Evolutionary conservation across 2,329 filamentous ascomycete genomes (phyloP).

Genomic region (Cordyceps cateniannulata): DNA sequence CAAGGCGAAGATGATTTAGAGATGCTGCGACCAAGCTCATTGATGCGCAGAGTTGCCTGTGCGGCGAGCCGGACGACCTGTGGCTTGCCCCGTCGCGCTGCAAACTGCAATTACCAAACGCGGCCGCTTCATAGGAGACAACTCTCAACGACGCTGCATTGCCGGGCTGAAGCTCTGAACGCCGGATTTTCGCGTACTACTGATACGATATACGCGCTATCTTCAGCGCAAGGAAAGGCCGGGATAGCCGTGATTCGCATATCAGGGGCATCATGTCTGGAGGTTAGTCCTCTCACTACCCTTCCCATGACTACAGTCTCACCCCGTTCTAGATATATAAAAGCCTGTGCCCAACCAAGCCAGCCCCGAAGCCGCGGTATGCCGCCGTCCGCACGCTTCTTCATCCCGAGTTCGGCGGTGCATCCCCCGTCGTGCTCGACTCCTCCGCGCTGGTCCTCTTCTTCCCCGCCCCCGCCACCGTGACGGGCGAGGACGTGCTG

Average conservation of each 20-base stretch:
- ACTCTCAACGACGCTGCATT: neutral
- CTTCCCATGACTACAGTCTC: neutral
- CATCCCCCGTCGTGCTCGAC: conserved; percentile 53
- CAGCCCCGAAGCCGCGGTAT: conserved; percentile 41
- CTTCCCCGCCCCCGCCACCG: conserved; percentile 74
- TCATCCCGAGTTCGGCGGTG: conserved; percentile 32
- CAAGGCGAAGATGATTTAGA: too few species aligned
- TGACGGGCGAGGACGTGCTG: conserved; percentile 86
- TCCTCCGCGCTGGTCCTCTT: conserved; percentile 73
- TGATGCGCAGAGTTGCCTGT: neutral
- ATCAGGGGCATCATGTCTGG: conserved; percentile 69
- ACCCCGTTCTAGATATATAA: conserved; percentile 38
- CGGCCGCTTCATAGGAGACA: neutral
- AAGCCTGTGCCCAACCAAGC: conserved; percentile 42
- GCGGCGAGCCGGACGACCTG: neutral
- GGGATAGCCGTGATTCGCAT: conserved; percentile 88
- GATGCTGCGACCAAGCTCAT: neutral
- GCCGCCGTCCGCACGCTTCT: conserved; percentile 72
- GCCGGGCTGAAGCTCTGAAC: neutral
- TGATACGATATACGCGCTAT: conserved; percentile 86
- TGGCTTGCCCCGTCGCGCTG: neutral
- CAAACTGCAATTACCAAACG: neutral
- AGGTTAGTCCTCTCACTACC: conserved; percentile 38
- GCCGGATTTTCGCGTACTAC: conserved; percentile 19
- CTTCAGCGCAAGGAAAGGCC: conserved; percentile 75